These are phyloP conservation scores for Debaryomyces prosopidis DNA, from an alignment of 805 yeast species.

Conservation along the genomic window DNA sequence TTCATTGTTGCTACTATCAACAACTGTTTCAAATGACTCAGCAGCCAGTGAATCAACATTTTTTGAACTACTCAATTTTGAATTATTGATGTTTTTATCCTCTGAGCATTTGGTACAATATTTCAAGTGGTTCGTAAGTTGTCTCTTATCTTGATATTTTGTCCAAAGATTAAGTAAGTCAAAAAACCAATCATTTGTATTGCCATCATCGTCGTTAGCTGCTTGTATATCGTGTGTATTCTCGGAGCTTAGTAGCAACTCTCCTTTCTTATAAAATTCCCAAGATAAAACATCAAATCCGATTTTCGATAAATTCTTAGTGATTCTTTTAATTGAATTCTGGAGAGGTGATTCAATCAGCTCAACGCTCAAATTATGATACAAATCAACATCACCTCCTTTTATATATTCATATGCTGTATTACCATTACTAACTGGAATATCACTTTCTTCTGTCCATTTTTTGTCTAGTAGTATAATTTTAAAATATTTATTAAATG, in stretches of 20 bases:
- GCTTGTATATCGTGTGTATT: constrained; percentile 8
- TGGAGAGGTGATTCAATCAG: constrained; percentile 9
- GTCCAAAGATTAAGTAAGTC: constrained; percentile 15
- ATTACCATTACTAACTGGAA: constrained; percentile 3
- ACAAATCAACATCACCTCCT: constrained; percentile 27
- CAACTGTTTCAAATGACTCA: constrained; percentile 25
- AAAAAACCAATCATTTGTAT: constrained; percentile 17
- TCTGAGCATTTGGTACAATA: constrained; percentile 44
- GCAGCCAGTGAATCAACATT: constrained; percentile 11
- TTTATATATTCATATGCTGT: constrained; percentile 17
- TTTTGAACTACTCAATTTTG: constrained; percentile 7
- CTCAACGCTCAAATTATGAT: constrained; percentile 13
- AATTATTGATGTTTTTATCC: constrained; percentile 9
- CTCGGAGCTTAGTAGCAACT: constrained; percentile 13
- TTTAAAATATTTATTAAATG: constrained; percentile 21
- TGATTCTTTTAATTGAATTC: constrained; percentile 20
- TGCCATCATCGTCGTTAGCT: constrained; percentile 20
- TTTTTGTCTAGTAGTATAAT: constrained; percentile 7
- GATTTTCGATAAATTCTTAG: constrained; percentile 23
- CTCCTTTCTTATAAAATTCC: constrained; percentile 26
- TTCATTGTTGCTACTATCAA: constrained; percentile 24
- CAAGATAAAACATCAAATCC: constrained; percentile 42
- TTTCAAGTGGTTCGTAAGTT: constrained; percentile 35
- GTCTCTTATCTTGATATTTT: constrained; percentile 15
- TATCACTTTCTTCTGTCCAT: constrained; percentile 2